Conservation (phyloP, 768 basidiomycete genomes). For the Calocera viscosa region DNA sequence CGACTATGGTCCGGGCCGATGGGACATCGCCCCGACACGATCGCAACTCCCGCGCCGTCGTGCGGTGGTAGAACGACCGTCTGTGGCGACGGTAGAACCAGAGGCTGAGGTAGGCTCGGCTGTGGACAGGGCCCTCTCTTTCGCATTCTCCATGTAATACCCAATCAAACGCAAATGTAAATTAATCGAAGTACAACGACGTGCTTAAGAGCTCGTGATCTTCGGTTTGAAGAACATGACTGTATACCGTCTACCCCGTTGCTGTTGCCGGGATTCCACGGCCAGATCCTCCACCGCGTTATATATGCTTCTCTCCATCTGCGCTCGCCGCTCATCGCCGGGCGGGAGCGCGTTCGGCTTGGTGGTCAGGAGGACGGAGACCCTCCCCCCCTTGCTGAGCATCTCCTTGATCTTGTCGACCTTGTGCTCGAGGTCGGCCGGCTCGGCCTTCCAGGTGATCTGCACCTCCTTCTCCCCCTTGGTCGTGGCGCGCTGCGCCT, state of each 20-base stretch:
- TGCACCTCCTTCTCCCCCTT: slow-evolving; percentile 50
- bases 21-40: background rate
- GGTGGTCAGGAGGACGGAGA: slow-evolving; percentile 49
- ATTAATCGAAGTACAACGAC: background rate
- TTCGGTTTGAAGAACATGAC: background rate
- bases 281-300: slow-evolving; percentile 33
- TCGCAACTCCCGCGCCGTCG: background rate
- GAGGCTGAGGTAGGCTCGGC: background rate
- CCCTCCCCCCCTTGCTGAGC: slow-evolving; percentile 46
- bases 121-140: background rate
- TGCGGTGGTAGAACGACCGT: too few species aligned
- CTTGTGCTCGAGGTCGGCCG: slow-evolving; percentile 54
- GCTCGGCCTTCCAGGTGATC: slow-evolving; percentile 52
- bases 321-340: slow-evolving; percentile 17
- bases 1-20: background rate
- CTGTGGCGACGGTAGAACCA: background rate
- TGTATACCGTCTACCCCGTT: background rate
- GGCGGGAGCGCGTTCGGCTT: slow-evolving; percentile 30
- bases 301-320: slow-evolving; percentile 37
- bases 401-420: slow-evolving; percentile 44
- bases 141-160: background rate
- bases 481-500: slow-evolving; percentile 20
- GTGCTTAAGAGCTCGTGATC: background rate
- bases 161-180: background rate
- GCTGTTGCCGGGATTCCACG: background rate